Percentiles rank a stretch among this genome's conserved stretches.
These are phyloP conservation scores for Gossypium davidsonii DNA, from an alignment of 441 rosid species.

Conservation along the genomic window DNA sequence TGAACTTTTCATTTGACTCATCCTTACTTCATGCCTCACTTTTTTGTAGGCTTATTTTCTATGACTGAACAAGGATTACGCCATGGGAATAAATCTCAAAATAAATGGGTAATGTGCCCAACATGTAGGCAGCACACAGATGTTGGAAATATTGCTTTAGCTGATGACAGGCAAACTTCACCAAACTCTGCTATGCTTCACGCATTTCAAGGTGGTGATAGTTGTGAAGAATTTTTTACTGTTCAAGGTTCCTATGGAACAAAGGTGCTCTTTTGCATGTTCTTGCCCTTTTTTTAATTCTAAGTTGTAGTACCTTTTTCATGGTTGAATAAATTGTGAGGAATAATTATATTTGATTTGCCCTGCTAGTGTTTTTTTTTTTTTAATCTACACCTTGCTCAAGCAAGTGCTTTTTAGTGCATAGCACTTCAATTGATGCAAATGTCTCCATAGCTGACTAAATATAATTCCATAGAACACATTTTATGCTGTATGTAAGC, in stretches of 20 bases:
- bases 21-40: constrained; percentile 14
- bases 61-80: constrained; percentile 58
- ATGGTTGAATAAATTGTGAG: background rate
- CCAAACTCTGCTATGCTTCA: constrained; percentile 20
- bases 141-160: constrained; percentile 73
- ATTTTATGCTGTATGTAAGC: background rate
- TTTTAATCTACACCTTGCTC: background rate
- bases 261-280: constrained; percentile 45
- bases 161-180: constrained; percentile 54
- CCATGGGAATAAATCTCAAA: constrained; percentile 36
- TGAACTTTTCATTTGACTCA: constrained; percentile 1
- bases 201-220: constrained; percentile 42
- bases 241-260: constrained; percentile 98
- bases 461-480: background rate
- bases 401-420: background rate
- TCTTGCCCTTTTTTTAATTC: background rate
- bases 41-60: constrained; percentile 60
- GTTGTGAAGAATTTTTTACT: constrained; percentile 43
- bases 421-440: background rate
- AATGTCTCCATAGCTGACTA: background rate
- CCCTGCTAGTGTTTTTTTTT: background rate
- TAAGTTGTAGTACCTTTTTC: background rate
- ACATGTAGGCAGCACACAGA: constrained; percentile 89
- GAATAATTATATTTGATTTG: background rate
- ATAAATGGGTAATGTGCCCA: constrained; percentile 90